A percentile compares a stretch with the other conserved stretches of the same genome.
Conservation (phyloP, 73 alveolate genomes). For the Chromera velia region DNA sequence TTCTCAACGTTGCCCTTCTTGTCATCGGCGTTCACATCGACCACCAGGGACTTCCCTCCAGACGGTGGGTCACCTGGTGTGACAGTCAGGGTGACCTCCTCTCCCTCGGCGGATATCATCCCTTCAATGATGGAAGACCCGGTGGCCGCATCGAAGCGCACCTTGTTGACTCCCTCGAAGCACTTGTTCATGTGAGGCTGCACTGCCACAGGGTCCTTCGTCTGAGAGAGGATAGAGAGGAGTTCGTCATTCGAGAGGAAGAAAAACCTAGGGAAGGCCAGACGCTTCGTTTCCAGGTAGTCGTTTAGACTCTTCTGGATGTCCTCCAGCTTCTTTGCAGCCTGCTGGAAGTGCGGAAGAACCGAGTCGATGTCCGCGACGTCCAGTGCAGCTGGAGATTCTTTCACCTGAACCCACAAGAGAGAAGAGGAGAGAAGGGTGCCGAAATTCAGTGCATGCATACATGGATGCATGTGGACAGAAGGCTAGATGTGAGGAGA, state of each 20-base stretch:
- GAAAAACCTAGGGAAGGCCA: constrained; percentile 96
- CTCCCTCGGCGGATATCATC: constrained; percentile 81
- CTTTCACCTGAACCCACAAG: neutral
- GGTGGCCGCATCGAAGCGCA: constrained; percentile 72
- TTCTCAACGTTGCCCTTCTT: constrained; percentile 88
- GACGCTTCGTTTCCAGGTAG: constrained; percentile 89
- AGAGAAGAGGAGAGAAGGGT: too few relatives aligned
- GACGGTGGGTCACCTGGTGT: constrained; percentile 87
- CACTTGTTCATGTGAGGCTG: constrained; percentile 86
- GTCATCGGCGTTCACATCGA: constrained; percentile 66
- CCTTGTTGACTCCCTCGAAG: constrained; percentile 86
- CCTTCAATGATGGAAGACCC: constrained; percentile 67
- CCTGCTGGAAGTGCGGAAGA: constrained; percentile 25
- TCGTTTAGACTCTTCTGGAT: constrained; percentile 90
- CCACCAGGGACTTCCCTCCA: constrained; percentile 51
- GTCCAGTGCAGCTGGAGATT: constrained; percentile 14
- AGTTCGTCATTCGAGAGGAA: constrained; percentile 95
- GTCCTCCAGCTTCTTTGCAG: constrained; percentile 69
- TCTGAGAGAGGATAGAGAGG: constrained; percentile 80
- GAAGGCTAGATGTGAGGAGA: too few relatives aligned
- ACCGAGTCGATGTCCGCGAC: constrained; percentile 30
- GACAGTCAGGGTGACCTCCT: constrained; percentile 63
- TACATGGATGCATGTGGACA: too few relatives aligned
- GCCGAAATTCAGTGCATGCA: too few relatives aligned
- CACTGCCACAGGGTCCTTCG: constrained; percentile 82